Evolutionary conservation across 768 basidiomycete genomes (phyloP), one percentile per base, ranked within the genome.

Genomic region (Russula compacta): DNA sequence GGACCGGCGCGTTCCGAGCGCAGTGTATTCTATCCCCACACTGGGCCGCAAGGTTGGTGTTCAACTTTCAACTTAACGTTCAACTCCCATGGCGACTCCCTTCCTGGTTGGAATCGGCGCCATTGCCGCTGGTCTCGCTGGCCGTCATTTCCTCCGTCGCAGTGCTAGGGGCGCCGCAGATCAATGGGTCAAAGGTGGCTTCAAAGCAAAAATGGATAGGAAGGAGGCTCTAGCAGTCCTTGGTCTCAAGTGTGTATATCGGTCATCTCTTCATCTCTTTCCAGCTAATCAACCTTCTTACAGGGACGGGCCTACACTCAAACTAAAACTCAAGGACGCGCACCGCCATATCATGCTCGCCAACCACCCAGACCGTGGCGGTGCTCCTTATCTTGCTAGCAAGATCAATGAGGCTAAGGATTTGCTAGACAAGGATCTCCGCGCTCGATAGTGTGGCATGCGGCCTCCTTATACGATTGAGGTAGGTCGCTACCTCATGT

Each of bases 381-480:
- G 97, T 35, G 91, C 94, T n/a, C 97, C 97, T 7, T 99, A 98
- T 74, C 76, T 98, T 53, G 95, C 97, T 12, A 94, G 92, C 69
- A 98, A 99, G 80, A 95, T 98, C 64, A 99, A 99, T 73, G 97
- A 99, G 71, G 97, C 95, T 0, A 98, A 97, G 71, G 95, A 93
- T 68, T 66, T 95, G 59, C 73, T 97, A 50, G 94, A 97, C 38
- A 91, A 88, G 71, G 79, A 79, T n/a, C 85, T 87, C 53, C 80
- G 80, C 55, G 81, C 77, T 67, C 61, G 70, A 63, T 72, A 65
- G 65, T 56, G 5, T 35, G 32, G 55, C 53, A 35, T 19, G 44
- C 58, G 21, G 33, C 56, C 49, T 49, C 51, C 32, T 46, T 17
- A 11, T 32, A 36, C 42, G 32, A 33, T 51, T 54, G 12, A 3